A percentile compares a stretch with the other conserved stretches of the same genome.
Evolutionary conservation across 345 rosid species (phyloP).

Genomic region (Hevea brasiliensis): DNA sequence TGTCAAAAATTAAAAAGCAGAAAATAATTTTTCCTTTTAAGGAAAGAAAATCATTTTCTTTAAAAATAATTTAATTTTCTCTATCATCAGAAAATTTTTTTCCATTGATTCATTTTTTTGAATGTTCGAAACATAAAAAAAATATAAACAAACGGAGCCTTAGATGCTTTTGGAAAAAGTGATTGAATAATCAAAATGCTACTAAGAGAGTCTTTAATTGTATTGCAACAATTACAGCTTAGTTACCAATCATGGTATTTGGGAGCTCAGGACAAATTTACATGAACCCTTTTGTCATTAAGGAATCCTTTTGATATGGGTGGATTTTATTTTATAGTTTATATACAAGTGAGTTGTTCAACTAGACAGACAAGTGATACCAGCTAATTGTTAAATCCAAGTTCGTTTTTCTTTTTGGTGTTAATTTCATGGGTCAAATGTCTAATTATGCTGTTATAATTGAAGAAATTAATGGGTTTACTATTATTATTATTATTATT

Average conservation of each 20-base stretch:
- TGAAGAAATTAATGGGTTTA: neutral
- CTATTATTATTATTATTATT: neutral
- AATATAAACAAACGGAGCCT: too few species aligned
- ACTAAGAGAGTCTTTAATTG: neutral
- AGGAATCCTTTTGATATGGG: too few species aligned
- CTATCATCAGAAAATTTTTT: too few species aligned
- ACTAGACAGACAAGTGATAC: neutral
- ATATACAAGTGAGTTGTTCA: neutral
- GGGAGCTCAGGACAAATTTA: neutral
- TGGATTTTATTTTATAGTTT: neutral
- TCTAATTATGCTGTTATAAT: conserved; percentile 5
- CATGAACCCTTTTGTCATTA: neutral
- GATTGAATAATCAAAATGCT: neutral
- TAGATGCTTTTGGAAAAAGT: too few species aligned
- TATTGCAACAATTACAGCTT: neutral
- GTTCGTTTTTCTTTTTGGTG: too few species aligned
- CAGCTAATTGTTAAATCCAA: neutral
- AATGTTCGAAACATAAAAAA: too few species aligned
- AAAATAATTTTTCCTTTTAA: too few species aligned
- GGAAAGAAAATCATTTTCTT: too few species aligned
- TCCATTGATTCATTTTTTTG: too few species aligned
- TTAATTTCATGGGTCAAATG: too few species aligned
- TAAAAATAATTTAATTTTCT: too few species aligned
- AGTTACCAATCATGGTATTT: neutral
- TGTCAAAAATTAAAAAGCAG: too few species aligned